Evolutionary conservation across 2,329 filamentous ascomycete genomes (phyloP), one percentile per base, ranked within the genome.

Genomic region (Trichothecium sympodiale): DNA sequence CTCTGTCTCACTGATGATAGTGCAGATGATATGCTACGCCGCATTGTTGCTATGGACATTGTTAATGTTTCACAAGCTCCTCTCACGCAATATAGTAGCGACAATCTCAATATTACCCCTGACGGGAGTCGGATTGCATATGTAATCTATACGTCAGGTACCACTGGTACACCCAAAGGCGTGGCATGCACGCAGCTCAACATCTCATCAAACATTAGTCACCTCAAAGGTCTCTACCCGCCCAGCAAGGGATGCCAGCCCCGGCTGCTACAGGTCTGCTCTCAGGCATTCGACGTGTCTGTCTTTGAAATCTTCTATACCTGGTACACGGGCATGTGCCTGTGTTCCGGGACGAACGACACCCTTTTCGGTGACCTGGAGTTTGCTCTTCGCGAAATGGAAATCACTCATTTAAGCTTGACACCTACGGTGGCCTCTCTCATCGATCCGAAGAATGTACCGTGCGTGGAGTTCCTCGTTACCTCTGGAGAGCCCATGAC

Each of bases 281-380:
- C 84, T 1, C 83, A 87, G 49, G 81, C 80, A 0, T 94, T 93
- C 50, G 84, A 93, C 49, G 78, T 93, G 2, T 93, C 85, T 1
- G 82, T 93, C 0, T 93, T 93, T 51, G 87, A 94, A 49, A 88
- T 93, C 12, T 89, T 94, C 53, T 93, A 85, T 47, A 67, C 85
- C 0, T 93, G 86, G 81, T 71, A 73, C 32, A 68, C 69, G 25
- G 85, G 85, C 4, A 84, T 89, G 64, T 82, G 80, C 41, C 64
- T 94, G 10, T 94, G 83, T 50, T 74, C 82, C 2, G 80, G 77
- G 0, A 71, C 66, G 1, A 87, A 88, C 45, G 82, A 91, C 46
- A 69, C 74, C 2, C 58, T 93, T 0, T 85, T 89, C 47, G 67
- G 66, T 28, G 77, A 93, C 46, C 61, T 93, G 8, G 83, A 87